Evolutionary conservation across 768 basidiomycete species (phyloP).

Genomic region (Panaeolus cyanescens): DNA sequence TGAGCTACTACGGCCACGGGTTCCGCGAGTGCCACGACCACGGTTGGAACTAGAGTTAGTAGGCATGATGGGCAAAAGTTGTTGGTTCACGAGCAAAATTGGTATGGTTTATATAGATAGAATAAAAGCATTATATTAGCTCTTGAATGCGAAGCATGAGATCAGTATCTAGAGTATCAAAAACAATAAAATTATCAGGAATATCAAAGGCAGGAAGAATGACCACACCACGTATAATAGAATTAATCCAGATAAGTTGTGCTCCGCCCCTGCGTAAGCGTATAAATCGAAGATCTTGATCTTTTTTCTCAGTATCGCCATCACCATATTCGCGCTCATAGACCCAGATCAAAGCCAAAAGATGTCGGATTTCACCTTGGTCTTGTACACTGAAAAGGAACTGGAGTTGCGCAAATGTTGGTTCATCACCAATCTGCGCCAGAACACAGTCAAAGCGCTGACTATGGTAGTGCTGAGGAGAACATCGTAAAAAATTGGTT

Average conservation of each 20-base stretch:
- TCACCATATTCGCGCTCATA: neutral
- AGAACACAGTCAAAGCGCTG: constrained; percentile 29
- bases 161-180: constrained; percentile 30
- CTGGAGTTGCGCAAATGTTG: constrained; percentile 16
- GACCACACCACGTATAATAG: constrained; percentile 30
- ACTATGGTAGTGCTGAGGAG: constrained; percentile 19
- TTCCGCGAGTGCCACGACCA: too few relatives aligned
- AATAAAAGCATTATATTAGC: neutral
- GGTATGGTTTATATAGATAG: too few relatives aligned
- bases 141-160: constrained; percentile 21
- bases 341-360: neutral
- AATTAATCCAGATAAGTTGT: constrained; percentile 25
- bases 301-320: constrained; percentile 9
- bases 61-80: too few relatives aligned
- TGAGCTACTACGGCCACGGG: too few relatives aligned
- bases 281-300: constrained; percentile 22
- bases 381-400: neutral
- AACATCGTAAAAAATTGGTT: constrained; percentile 26
- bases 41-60: too few relatives aligned
- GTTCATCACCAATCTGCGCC: constrained; percentile 15
- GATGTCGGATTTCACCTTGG: neutral
- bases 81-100: too few relatives aligned
- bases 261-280: constrained; percentile 10
- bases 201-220: constrained; percentile 19
- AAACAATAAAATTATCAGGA: constrained; percentile 22